Evolutionary conservation across 306 rosid species (phyloP).

Genomic region (Ormosia semicastrata): DNA sequence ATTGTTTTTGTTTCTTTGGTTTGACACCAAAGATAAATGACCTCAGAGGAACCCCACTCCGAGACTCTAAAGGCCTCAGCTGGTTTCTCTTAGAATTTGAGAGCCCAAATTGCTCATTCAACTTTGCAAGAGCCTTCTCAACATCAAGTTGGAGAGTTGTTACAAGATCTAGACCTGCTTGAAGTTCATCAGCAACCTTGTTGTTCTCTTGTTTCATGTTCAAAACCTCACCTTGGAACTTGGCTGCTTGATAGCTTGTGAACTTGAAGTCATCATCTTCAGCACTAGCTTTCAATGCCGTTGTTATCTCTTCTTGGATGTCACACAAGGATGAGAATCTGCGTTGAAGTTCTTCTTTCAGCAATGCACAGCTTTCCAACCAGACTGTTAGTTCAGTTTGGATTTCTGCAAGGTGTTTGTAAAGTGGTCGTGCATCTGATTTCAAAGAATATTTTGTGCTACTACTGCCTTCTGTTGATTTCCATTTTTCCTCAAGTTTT

Average conservation of each 20-base stretch:
- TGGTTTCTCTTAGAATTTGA: slow-evolving; percentile 49
- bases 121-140: slow-evolving; percentile 52
- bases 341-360: slow-evolving; percentile 66
- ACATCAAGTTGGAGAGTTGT: slow-evolving; percentile 61
- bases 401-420: slow-evolving; percentile 71
- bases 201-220: slow-evolving; percentile 94
- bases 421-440: slow-evolving; percentile 76
- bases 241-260: slow-evolving; percentile 91
- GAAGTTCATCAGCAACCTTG: slow-evolving; percentile 75
- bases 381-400: slow-evolving; percentile 67
- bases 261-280: slow-evolving; percentile 73
- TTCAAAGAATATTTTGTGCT: slow-evolving; percentile 42
- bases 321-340: slow-evolving; percentile 73
- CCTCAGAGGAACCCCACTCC: slow-evolving; percentile 56
- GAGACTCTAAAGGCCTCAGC: slow-evolving; percentile 31
- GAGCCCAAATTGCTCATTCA: slow-evolving; percentile 61
- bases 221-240: slow-evolving; percentile 86
- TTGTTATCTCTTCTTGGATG: slow-evolving; percentile 74
- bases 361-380: slow-evolving; percentile 46
- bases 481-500: slow-evolving; percentile 48
- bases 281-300: slow-evolving; percentile 72
- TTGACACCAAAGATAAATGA: slow-evolving; percentile 78
- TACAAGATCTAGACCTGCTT: slow-evolving; percentile 68
- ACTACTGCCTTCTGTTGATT: slow-evolving; percentile 47
- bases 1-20: slow-evolving; percentile 68